phyloP scores from a whole-genome alignment of 306 rosid genomes.

The Cercis canadensis region DNA sequence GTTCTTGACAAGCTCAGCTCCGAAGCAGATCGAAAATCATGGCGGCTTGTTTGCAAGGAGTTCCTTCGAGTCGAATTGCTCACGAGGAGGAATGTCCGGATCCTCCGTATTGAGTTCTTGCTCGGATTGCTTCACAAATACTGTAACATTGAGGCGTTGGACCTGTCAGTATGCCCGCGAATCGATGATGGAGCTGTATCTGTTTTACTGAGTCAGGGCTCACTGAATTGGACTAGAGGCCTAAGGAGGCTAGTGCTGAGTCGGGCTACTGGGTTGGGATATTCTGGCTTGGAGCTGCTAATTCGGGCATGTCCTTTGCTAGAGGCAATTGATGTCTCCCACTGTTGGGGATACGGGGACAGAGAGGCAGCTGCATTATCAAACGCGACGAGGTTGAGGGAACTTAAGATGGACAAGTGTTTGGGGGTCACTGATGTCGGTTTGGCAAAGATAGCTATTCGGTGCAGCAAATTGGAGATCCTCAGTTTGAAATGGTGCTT shows the following conservation, averaged over 20 bases:
- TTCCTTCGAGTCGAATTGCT: slow-evolving; percentile 51
- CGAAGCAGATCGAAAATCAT: slow-evolving; percentile 50
- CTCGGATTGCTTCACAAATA: slow-evolving; percentile 39
- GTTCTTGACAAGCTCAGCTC: slow-evolving; percentile 37
- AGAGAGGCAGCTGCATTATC: slow-evolving; percentile 67
- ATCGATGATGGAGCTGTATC: slow-evolving; percentile 50
- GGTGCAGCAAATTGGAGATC: slow-evolving; percentile 55
- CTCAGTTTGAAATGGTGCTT: slow-evolving; percentile 74
- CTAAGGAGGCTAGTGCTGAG: slow-evolving; percentile 50
- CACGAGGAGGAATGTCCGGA: slow-evolving; percentile 44
- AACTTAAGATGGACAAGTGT: slow-evolving; percentile 66
- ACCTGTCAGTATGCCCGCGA: slow-evolving; percentile 63
- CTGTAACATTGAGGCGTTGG: slow-evolving; percentile 48
- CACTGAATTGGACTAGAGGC: slow-evolving; percentile 51
- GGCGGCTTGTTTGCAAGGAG: slow-evolving; percentile 64
- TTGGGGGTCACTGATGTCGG: slow-evolving; percentile 67
- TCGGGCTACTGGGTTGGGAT: slow-evolving; percentile 60
- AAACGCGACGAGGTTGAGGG: slow-evolving; percentile 49
- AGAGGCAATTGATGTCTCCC: slow-evolving; percentile 59
- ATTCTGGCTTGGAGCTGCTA: slow-evolving; percentile 52
- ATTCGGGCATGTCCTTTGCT: slow-evolving; percentile 50
- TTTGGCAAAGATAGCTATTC: slow-evolving; percentile 58
- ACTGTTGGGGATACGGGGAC: slow-evolving; percentile 61
- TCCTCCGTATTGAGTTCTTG: slow-evolving; percentile 63
- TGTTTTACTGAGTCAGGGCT: slow-evolving; percentile 42